Conservation (phyloP, 495 filamentous ascomycete species). For the Penicillium paxilli region DNA sequence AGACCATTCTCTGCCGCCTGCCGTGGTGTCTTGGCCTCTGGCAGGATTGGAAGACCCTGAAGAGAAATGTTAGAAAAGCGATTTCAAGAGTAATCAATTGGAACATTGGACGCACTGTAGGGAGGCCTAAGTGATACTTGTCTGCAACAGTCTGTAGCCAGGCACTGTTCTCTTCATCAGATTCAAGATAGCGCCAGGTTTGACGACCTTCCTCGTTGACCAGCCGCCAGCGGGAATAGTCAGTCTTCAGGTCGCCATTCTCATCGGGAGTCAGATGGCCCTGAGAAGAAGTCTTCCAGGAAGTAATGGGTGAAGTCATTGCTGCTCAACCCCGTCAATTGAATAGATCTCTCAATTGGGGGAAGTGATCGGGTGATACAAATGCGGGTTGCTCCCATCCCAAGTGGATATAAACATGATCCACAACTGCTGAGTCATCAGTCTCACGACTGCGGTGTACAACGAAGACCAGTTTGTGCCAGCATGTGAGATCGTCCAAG, state of each 20-base stretch:
- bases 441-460: constrained; percentile 4
- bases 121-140: constrained; percentile 78
- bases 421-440: neutral
- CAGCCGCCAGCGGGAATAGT: constrained; percentile 81
- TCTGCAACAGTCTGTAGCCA: constrained; percentile 89
- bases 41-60: constrained; percentile 72
- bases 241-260: constrained; percentile 58
- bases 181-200: constrained; percentile 90
- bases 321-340: neutral
- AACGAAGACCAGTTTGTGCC: neutral
- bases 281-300: constrained; percentile 41
- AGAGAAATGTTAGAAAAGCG: constrained; percentile 4
- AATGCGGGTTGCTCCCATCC: neutral
- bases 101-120: constrained; percentile 51
- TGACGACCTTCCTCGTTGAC: constrained; percentile 79
- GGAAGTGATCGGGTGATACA: neutral
- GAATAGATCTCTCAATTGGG: neutral
- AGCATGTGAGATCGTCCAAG: neutral
- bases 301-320: constrained; percentile 38
- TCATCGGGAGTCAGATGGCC: constrained; percentile 39
- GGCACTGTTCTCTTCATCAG: constrained; percentile 66
- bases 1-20: constrained; percentile 80
- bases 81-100: neutral
- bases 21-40: constrained; percentile 69
- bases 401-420: constrained; percentile 1